phyloP scores from a whole-genome alignment of 2,329 filamentous ascomycete genomes.

The Scedosporium boydii region DNA sequence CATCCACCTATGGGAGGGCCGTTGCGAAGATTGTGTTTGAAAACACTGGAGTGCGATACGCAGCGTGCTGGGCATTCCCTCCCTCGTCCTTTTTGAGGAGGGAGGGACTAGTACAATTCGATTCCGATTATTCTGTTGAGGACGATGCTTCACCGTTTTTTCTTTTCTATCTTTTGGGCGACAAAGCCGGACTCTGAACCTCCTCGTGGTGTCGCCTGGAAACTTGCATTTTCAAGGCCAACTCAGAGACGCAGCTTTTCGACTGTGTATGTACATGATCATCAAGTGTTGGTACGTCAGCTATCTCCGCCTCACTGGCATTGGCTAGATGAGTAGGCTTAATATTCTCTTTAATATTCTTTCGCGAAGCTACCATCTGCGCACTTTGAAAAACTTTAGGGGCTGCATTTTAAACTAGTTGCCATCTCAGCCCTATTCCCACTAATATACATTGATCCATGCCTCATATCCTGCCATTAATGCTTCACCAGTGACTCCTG shows the following conservation, averaged over 20 bases:
- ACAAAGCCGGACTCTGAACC: constrained; percentile 10
- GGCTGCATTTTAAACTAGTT: too few species aligned
- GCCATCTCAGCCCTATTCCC: too few species aligned
- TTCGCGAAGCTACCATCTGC: too few species aligned
- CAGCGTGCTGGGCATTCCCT: constrained; percentile 45
- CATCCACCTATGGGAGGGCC: constrained; percentile 72
- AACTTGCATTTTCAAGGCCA: constrained; percentile 4
- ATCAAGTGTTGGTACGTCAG: too few species aligned
- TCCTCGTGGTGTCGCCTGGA: constrained; percentile 10
- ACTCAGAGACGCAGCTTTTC: constrained; percentile 7
- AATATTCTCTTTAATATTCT: too few species aligned
- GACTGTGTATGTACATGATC: neutral
- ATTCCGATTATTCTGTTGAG: constrained; percentile 89
- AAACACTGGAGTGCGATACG: constrained; percentile 95
- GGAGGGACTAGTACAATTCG: constrained; percentile 54
- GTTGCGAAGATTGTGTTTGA: constrained; percentile 80
- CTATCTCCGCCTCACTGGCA: too few species aligned
- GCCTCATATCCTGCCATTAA: too few species aligned
- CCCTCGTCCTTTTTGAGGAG: constrained; percentile 9
- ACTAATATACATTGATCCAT: too few species aligned
- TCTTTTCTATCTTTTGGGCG: constrained; percentile 7
- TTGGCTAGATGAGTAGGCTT: too few species aligned
- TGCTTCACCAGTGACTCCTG: too few species aligned
- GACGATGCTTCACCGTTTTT: constrained; percentile 48
- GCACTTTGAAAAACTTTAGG: too few species aligned